A percentile compares a stretch with the other conserved stretches of the same genome.
Conservation (phyloP, 805 yeast species). For the Candida nonsorbophila region DNA sequence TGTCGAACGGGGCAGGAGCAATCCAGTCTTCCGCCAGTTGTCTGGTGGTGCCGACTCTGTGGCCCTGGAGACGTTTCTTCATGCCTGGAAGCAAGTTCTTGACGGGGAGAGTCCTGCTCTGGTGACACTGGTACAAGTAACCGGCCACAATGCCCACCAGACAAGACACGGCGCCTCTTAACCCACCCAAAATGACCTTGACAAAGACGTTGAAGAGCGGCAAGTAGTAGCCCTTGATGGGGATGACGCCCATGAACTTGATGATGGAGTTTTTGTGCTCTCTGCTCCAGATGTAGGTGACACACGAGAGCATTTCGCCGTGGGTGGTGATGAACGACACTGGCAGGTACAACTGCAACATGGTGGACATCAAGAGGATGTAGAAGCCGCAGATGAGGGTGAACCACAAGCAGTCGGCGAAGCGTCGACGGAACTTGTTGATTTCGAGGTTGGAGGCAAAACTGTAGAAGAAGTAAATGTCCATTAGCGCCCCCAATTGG, state of each 20-base stretch:
- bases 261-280: slow-evolving; percentile 48
- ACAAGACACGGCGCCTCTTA: slow-evolving; percentile 32
- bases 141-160: slow-evolving; percentile 51
- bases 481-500: slow-evolving; percentile 31
- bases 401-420: slow-evolving; percentile 56
- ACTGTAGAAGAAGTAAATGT: slow-evolving; percentile 52
- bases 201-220: slow-evolving; percentile 36
- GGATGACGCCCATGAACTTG: slow-evolving; percentile 47
- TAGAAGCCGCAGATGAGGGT: slow-evolving; percentile 44
- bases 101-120: slow-evolving; percentile 46
- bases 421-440: slow-evolving; percentile 42
- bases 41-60: slow-evolving; percentile 27
- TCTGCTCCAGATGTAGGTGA: slow-evolving; percentile 61
- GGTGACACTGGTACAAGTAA: slow-evolving; percentile 57
- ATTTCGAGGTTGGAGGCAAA: slow-evolving; percentile 53
- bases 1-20: slow-evolving; percentile 41
- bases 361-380: slow-evolving; percentile 30
- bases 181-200: slow-evolving; percentile 38
- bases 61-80: slow-evolving; percentile 8
- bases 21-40: slow-evolving; percentile 12
- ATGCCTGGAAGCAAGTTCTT: slow-evolving; percentile 29
- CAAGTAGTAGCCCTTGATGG: slow-evolving; percentile 52
- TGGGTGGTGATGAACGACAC: slow-evolving; percentile 18
- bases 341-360: slow-evolving; percentile 17
- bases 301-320: slow-evolving; percentile 44